Percentiles rank a stretch among this genome's conserved stretches.
These are phyloP conservation scores for Penicillium sp. DNA, from an alignment of 2,329 filamentous ascomycete genomes.

Conservation along the genomic window DNA sequence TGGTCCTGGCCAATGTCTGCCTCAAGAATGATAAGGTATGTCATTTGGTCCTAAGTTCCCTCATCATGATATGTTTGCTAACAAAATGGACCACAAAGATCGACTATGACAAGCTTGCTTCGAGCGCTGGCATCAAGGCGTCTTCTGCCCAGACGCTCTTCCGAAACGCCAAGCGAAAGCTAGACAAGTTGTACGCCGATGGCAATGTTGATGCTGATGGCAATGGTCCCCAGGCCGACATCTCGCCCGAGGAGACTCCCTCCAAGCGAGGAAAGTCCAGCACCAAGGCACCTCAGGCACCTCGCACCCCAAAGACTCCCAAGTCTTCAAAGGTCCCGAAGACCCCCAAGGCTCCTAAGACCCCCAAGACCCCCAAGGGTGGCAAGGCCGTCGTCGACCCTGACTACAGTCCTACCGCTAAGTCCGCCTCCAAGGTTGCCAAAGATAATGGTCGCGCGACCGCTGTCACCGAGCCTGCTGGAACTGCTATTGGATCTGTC, in stretches of 20 bases:
- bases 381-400: neutral
- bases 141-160: neutral
- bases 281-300: neutral
- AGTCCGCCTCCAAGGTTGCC: neutral
- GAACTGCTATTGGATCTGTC: neutral
- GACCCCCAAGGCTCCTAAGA: neutral
- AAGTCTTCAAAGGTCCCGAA: neutral
- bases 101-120: slow-evolving; percentile 1
- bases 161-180: neutral
- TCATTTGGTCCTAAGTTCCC: neutral
- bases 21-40: neutral
- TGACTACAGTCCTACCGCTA: neutral
- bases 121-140: neutral
- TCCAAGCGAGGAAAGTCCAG: neutral
- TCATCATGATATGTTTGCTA: neutral
- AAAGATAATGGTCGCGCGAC: neutral
- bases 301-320: neutral
- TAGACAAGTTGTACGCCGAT: neutral
- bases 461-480: neutral
- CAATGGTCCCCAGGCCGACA: neutral
- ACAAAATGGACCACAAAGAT: neutral
- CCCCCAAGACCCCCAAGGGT: neutral
- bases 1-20: neutral
- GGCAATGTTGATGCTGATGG: too few species aligned
- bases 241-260: neutral